phyloP scores from a whole-genome alignment of 2,329 filamentous ascomycete genomes.

The Epichloe gansuensis region DNA sequence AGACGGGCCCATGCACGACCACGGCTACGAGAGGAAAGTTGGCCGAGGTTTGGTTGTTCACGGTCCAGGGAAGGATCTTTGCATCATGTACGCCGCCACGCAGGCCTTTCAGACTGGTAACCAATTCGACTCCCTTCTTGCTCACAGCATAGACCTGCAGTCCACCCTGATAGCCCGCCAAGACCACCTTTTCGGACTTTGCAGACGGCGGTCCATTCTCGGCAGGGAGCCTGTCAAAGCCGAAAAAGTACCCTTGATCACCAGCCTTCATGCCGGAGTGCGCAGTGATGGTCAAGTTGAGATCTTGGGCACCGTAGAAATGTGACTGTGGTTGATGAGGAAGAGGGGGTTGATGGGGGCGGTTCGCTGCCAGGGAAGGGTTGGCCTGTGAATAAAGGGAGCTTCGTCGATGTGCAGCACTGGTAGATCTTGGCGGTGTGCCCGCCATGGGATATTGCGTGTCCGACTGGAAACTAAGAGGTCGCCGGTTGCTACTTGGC shows the following conservation, averaged over 20 bases:
- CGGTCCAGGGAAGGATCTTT: conserved; percentile 64
- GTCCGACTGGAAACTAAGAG: conserved; percentile 43
- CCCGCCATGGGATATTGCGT: conserved; percentile 29
- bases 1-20: conserved; percentile 63
- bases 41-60: conserved; percentile 37
- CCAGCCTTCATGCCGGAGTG: conserved; percentile 47
- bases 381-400: conserved; percentile 38
- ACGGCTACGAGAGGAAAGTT: conserved; percentile 65
- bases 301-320: conserved; percentile 62
- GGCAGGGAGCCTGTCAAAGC: conserved; percentile 60
- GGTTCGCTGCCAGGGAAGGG: conserved; percentile 29
- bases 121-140: conserved; percentile 55
- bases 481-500: conserved; percentile 26
- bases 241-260: conserved; percentile 63
- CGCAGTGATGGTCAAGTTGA: conserved; percentile 54
- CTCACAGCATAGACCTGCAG: conserved; percentile 64
- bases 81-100: conserved; percentile 69
- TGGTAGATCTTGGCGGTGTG: conserved; percentile 23
- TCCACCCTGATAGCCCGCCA: conserved; percentile 70
- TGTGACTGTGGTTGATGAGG: conserved; percentile 66
- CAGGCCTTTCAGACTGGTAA: conserved; percentile 62
- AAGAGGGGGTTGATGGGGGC: conserved; percentile 43
- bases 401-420: conserved; percentile 28
- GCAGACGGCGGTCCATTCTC: conserved; percentile 17
- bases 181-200: conserved; percentile 49